phyloP scores from a whole-genome alignment of 805 yeast species.

The Yamadazyma philogaea region DNA sequence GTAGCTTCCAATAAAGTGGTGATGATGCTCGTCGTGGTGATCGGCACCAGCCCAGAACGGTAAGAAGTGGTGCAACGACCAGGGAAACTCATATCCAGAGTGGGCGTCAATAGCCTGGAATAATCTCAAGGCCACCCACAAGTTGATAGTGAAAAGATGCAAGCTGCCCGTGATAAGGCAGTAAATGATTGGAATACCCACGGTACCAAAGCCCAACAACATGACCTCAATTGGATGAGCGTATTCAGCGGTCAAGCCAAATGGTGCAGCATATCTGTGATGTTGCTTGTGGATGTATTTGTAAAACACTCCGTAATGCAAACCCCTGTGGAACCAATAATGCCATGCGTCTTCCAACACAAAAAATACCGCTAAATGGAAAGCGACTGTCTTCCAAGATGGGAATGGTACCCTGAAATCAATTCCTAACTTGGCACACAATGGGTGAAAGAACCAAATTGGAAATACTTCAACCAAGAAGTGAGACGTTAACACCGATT shows the following conservation, averaged over 20 bases:
- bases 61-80: slow-evolving; percentile 53
- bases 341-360: slow-evolving; percentile 59
- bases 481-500: slow-evolving; percentile 54
- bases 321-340: slow-evolving; percentile 56
- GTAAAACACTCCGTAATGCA: slow-evolving; percentile 55
- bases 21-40: slow-evolving; percentile 61
- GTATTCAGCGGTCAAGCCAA: slow-evolving; percentile 59
- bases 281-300: slow-evolving; percentile 59
- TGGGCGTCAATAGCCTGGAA: slow-evolving; percentile 62
- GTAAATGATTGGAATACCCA: slow-evolving; percentile 57
- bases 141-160: slow-evolving; percentile 52
- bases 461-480: slow-evolving; percentile 59
- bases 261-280: slow-evolving; percentile 61
- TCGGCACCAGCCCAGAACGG: slow-evolving; percentile 69
- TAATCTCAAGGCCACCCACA: slow-evolving; percentile 52
- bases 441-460: slow-evolving; percentile 61
- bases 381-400: slow-evolving; percentile 33
- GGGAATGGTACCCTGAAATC: slow-evolving; percentile 55
- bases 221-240: slow-evolving; percentile 60
- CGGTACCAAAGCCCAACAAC: slow-evolving; percentile 57
- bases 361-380: slow-evolving; percentile 49
- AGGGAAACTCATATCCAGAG: slow-evolving; percentile 61
- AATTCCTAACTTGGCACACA: slow-evolving; percentile 48
- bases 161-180: slow-evolving; percentile 45
- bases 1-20: slow-evolving; percentile 56